Base-by-base conservation (phyloP, 169 alveolate species). In the Plasmodium inui region DNA sequence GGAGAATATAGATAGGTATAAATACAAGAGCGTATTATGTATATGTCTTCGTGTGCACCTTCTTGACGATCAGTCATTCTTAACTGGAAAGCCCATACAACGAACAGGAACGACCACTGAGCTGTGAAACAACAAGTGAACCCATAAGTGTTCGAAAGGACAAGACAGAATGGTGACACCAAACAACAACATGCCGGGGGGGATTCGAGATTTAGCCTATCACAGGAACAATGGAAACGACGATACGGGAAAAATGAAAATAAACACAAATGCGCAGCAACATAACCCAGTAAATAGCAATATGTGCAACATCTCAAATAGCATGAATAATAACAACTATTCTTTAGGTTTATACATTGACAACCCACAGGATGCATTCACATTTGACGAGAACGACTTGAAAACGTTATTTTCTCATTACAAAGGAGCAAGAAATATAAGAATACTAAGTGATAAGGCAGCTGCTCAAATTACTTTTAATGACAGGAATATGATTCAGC, bases 391-490 rank as follows among this genome's bases (percentile, higher is more conserved):
- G 41, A 46, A 89, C 1, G 94, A 89, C 53, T 89, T 89, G 70
- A 39, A 67, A 80, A 67, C 71, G n/a, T 44, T 89, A 39, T 89
- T 89, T 89, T 79, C 94, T 79, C 73, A 89, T 79, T 89, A 89
- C 55, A 89, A 89, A 30, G 94, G 94, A n/a, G 91, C 94, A 44
- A 61, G 80, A 44, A 67, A 17, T 79, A 89, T 89, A 80, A 78
- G 94, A 39, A 89, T 89, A 6, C 71, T 89, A 81, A 37, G 34
- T 9, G 90, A 89, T 22, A 89, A 70, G 53, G 94, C 94, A 81
- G 94, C 94, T 41, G 94, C 94, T n/a, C 94, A 89, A 73, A 89
- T 89, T 57, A 89, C 91, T 22, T 89, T 89, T 89, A 61, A 89
- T 37, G 94, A 89, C 41, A 76, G 41, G n/a, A 89, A 89, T 80